These are phyloP conservation scores for Trichophyton benhamiae DNA, from an alignment of 2,329 filamentous ascomycete species.

Conservation along the genomic window DNA sequence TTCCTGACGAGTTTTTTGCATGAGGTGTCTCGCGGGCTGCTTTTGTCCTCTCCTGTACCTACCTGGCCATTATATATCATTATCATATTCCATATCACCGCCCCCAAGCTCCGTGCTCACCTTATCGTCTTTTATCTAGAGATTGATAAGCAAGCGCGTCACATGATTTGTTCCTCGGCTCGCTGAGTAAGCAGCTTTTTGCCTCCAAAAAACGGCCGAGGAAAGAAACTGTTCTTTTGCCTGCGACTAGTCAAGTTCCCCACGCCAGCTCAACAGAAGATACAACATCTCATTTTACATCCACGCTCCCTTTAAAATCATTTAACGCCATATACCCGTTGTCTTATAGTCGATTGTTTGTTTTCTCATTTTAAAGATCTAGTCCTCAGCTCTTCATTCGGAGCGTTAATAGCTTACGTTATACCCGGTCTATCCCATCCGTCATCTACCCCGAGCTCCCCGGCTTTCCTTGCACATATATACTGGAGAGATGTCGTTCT, in stretches of 20 bases:
- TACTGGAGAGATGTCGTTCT: slow-evolving; percentile 63
- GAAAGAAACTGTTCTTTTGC: background rate
- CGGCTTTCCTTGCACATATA: background rate
- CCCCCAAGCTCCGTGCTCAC: background rate
- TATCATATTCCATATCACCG: background rate
- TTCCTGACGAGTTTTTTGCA: background rate
- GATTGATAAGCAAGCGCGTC: background rate
- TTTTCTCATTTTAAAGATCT: background rate
- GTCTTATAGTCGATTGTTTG: background rate
- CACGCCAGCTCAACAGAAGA: background rate
- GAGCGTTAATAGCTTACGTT: background rate
- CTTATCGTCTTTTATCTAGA: background rate
- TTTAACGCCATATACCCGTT: background rate
- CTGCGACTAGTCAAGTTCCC: background rate
- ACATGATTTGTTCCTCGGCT: background rate
- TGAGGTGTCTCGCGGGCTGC: background rate
- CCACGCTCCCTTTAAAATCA: background rate
- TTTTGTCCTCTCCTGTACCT: background rate
- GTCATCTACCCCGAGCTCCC: background rate
- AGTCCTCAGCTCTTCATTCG: background rate
- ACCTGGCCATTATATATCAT: background rate
- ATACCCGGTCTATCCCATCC: background rate
- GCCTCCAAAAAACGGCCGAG: background rate
- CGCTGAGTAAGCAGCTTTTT: background rate
- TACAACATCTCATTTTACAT: background rate